Evolutionary conservation across 2,329 filamentous ascomycete genomes (phyloP).

Genomic region (Alternaria alternata): DNA sequence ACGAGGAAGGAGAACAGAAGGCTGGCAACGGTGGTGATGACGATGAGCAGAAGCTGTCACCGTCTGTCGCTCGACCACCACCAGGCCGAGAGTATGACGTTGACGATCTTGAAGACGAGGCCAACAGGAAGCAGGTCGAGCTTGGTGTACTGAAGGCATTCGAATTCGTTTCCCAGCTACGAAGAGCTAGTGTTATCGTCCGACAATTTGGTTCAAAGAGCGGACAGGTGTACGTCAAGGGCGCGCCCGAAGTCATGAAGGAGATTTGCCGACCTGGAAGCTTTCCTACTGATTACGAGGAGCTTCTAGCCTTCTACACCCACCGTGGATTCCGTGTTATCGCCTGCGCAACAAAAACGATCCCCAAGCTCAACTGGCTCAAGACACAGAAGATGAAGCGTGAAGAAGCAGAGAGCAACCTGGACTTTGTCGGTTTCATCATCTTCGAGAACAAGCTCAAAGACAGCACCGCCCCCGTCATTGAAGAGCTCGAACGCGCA

Average conservation of each 20-base stretch:
- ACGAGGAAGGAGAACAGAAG: constrained; percentile 83
- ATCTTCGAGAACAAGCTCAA: constrained; percentile 99
- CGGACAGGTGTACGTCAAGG: constrained; percentile 92
- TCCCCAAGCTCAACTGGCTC: constrained; percentile 89
- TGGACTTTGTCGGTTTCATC: constrained; percentile 95
- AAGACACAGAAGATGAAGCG: constrained; percentile 95
- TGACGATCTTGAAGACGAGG: constrained; percentile 58
- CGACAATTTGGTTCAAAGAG: constrained; percentile 85
- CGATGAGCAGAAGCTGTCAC: constrained; percentile 80
- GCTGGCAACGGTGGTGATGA: constrained; percentile 68
- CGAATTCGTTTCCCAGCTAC: constrained; percentile 92
- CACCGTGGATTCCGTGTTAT: constrained; percentile 97
- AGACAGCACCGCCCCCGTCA: constrained; percentile 79
- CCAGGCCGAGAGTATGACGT: constrained; percentile 65
- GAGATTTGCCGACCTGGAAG: constrained; percentile 87
- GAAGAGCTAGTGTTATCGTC: constrained; percentile 91
- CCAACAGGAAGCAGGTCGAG: constrained; percentile 69
- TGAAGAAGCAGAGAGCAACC: constrained; percentile 79
- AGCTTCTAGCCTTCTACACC: constrained; percentile 87
- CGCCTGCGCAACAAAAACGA: constrained; percentile 88
- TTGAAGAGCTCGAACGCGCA: constrained; percentile 82
- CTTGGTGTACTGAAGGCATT: constrained; percentile 91
- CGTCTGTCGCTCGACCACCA: constrained; percentile 88
- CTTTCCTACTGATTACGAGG: constrained; percentile 89
- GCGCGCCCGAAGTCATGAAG: constrained; percentile 94